These are phyloP conservation scores for Waltergamsia citrina DNA, from an alignment of 2,329 filamentous ascomycete species.

Conservation along the genomic window DNA sequence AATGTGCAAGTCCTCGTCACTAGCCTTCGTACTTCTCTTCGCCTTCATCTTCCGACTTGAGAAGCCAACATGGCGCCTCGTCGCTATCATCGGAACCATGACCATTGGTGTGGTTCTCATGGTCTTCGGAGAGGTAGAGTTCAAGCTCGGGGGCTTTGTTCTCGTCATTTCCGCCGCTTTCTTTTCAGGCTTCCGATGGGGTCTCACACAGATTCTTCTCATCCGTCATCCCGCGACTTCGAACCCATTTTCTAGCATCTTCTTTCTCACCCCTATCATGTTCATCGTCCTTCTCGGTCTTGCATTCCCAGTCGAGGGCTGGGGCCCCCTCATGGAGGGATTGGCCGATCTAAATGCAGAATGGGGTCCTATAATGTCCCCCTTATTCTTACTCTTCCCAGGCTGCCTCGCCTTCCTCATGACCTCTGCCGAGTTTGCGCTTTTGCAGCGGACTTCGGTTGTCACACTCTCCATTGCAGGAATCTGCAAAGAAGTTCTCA, in stretches of 20 bases:
- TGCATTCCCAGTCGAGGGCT: slow-evolving; percentile 78
- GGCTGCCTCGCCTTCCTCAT: slow-evolving; percentile 89
- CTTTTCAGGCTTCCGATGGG: slow-evolving; percentile 96
- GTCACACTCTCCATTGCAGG: slow-evolving; percentile 94
- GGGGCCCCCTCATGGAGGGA: slow-evolving; percentile 56
- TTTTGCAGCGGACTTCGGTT: slow-evolving; percentile 89
- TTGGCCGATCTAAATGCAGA: slow-evolving; percentile 52
- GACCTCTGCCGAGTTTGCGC: slow-evolving; percentile 92
- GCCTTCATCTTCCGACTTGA: slow-evolving; percentile 92
- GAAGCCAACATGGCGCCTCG: slow-evolving; percentile 73
- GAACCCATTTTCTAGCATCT: slow-evolving; percentile 94
- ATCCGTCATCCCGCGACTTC: slow-evolving; percentile 89
- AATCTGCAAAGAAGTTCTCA: slow-evolving; percentile 98
- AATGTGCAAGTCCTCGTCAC: slow-evolving; percentile 97
- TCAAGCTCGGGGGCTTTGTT: slow-evolving; percentile 76
- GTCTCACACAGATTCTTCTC: slow-evolving; percentile 92
- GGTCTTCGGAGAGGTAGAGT: slow-evolving; percentile 91
- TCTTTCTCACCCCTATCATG: slow-evolving; percentile 97
- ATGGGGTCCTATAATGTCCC: slow-evolving; percentile 58
- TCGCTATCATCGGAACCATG: slow-evolving; percentile 85
- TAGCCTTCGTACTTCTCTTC: slow-evolving; percentile 91
- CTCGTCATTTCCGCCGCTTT: slow-evolving; percentile 91
- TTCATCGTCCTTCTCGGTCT: slow-evolving; percentile 73
- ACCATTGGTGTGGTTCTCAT: slow-evolving; percentile 92
- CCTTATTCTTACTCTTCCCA: slow-evolving; percentile 76